These are phyloP conservation scores for Diaporthe australafricana DNA, from an alignment of 2,329 filamentous ascomycete genomes.

Conservation along the genomic window DNA sequence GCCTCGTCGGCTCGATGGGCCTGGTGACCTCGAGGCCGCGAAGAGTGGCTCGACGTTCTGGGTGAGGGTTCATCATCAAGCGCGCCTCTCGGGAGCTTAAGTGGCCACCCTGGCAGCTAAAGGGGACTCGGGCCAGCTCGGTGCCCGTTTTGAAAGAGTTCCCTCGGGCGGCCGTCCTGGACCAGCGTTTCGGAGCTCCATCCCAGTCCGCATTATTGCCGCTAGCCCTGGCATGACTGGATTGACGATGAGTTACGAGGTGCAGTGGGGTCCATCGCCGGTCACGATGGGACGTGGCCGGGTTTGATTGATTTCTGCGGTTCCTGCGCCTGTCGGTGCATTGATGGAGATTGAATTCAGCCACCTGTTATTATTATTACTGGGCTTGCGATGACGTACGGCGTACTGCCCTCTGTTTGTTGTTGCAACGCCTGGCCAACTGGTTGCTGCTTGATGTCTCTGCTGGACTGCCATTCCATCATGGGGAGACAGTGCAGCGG, in stretches of 20 bases:
- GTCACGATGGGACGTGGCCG: constrained; percentile 36
- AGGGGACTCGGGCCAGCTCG: neutral
- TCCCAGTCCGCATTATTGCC: constrained; percentile 22
- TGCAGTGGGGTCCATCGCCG: constrained; percentile 31
- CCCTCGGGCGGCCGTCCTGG: constrained; percentile 9
- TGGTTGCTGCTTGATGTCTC: neutral
- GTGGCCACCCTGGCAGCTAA: neutral
- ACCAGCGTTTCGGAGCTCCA: constrained; percentile 28
- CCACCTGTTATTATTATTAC: constrained; percentile 28
- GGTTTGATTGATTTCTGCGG: constrained; percentile 35
- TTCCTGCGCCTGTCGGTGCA: constrained; percentile 34
- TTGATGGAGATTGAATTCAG: constrained; percentile 27
- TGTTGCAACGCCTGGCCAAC: constrained; percentile 22
- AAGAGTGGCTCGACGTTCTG: constrained; percentile 15
- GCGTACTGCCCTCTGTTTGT: constrained; percentile 11
- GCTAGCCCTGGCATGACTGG: constrained; percentile 28
- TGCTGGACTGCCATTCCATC: neutral
- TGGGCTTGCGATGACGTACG: constrained; percentile 14
- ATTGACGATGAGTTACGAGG: constrained; percentile 32
- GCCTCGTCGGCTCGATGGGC: neutral
- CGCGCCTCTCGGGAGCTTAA: constrained; percentile 34
- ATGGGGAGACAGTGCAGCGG: neutral
- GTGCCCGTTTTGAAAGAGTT: constrained; percentile 21
- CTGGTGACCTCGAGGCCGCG: constrained; percentile 26
- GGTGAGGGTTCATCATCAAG: constrained; percentile 21